A percentile compares a stretch with the other conserved stretches of the same genome.
Evolutionary conservation across 176 grass and related monocot species (phyloP).

Genomic region (Pontederia paniculata): DNA sequence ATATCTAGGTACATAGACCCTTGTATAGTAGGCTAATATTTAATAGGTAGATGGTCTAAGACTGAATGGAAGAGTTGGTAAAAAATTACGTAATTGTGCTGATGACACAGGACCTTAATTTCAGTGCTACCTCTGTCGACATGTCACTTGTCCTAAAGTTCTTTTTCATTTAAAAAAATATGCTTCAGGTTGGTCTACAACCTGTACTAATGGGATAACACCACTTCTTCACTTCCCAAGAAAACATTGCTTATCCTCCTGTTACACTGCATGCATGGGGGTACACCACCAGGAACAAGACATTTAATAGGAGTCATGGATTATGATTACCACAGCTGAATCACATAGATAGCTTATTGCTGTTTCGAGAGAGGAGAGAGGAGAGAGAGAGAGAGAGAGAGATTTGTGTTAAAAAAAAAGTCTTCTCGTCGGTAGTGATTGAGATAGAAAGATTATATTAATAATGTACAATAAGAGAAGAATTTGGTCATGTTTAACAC

Average conservation of each 20-base stretch:
- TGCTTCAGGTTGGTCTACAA: background rate
- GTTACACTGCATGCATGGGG: background rate
- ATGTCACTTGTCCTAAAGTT: background rate
- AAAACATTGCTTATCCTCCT: background rate
- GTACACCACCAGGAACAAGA: background rate
- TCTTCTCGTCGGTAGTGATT: no score
- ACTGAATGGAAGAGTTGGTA: background rate
- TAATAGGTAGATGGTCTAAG: conserved; percentile 1
- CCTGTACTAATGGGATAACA: background rate
- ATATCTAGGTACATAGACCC: no score
- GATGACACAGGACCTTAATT: conserved; percentile 6
- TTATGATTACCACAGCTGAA: no score
- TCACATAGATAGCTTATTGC: no score
- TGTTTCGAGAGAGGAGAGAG: no score
- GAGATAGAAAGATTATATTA: no score
- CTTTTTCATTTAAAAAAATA: background rate
- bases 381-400: no score
- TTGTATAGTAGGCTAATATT: background rate
- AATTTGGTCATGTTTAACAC: no score
- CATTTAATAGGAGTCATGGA: no score
- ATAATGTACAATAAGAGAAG: no score
- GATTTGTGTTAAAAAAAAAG: no score
- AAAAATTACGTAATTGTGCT: background rate
- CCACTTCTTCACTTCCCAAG: background rate
- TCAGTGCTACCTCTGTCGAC: conserved; percentile 2